Evolutionary conservation across 306 rosid genomes (phyloP).

Genomic region (Quercus bicolor): DNA sequence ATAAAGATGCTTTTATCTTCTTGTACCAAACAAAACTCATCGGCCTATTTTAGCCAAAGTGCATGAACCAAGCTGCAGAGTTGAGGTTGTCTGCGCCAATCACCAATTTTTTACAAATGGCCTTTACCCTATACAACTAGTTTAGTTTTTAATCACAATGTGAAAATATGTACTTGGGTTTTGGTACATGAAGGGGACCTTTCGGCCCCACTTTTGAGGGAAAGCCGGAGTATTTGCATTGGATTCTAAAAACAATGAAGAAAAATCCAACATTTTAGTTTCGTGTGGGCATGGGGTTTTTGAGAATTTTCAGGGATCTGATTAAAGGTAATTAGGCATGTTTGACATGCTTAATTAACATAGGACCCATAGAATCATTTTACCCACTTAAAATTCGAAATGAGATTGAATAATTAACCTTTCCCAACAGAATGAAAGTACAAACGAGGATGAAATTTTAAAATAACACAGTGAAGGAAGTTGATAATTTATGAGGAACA

Average conservation of each 20-base stretch:
- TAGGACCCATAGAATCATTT: constrained; percentile 40
- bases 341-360: constrained; percentile 16
- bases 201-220: constrained; percentile 54
- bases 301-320: constrained; percentile 44
- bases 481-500: not conserved
- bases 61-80: not conserved
- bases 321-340: constrained; percentile 1
- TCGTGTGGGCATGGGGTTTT: not conserved
- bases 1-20: no score
- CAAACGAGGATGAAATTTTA: no score
- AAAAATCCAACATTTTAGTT: not conserved
- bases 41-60: no score
- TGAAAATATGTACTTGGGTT: constrained; percentile 1
- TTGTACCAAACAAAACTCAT: no score
- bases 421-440: not conserved
- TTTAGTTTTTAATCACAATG: not conserved
- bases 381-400: constrained; percentile 28
- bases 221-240: constrained; percentile 44
- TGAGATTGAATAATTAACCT: not conserved
- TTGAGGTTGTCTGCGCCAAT: not conserved
- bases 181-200: constrained; percentile 18
- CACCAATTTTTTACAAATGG: no score
- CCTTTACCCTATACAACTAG: not conserved
- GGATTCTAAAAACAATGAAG: constrained; percentile 32
- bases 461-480: not conserved